Conservation (phyloP, 805 yeast genomes). For the Myxozyma neglecta region DNA sequence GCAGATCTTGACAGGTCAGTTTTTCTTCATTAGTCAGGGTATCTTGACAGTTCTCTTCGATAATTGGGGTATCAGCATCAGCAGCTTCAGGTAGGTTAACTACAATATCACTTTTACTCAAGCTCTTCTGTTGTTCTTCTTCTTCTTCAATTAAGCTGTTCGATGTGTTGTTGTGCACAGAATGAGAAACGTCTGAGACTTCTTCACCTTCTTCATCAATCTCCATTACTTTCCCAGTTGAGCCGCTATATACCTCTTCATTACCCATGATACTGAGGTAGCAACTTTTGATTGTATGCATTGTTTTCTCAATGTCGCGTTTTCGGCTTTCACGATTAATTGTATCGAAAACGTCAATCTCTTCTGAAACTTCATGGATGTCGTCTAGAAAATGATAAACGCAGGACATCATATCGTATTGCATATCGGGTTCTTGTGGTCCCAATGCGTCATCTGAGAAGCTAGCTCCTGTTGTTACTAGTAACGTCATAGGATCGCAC, state of each 20-base stretch:
- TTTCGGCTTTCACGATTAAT: neutral
- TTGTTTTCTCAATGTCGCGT: neutral
- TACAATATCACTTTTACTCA: too few species aligned
- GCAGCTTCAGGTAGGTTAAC: too few species aligned
- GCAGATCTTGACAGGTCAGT: too few species aligned
- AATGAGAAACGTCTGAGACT: neutral
- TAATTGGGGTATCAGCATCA: too few species aligned
- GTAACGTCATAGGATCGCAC: neutral
- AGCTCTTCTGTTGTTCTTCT: too few species aligned
- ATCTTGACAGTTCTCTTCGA: too few species aligned
- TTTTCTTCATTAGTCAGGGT: too few species aligned
- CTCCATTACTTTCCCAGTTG: neutral
- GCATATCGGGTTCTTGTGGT: neutral
- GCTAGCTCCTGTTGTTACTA: neutral
- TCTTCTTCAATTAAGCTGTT: too few species aligned
- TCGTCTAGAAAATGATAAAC: neutral
- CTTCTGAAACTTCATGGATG: neutral
- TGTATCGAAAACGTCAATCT: neutral
- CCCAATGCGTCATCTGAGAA: neutral
- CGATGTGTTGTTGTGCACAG: too few species aligned
- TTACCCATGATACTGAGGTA: neutral
- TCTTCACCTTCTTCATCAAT: neutral
- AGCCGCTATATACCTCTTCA: neutral
- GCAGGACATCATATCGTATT: neutral
- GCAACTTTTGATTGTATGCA: neutral